Conservation (phyloP, 495 filamentous ascomycete genomes). For the Podospora fimiseda region DNA sequence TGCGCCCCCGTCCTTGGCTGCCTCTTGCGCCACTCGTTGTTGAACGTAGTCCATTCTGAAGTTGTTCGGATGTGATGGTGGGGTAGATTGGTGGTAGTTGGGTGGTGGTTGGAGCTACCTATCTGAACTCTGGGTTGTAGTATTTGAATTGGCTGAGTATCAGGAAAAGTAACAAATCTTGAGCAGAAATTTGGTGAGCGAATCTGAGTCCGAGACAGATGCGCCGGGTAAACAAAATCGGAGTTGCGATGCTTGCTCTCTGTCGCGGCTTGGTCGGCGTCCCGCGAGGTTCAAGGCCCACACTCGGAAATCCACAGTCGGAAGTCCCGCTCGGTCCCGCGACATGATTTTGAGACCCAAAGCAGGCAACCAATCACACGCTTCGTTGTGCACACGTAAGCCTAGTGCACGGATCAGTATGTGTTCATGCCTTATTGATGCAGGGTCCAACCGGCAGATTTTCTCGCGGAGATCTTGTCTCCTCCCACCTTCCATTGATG, state of each 20-base stretch:
- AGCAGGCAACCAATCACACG: neutral
- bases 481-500: neutral
- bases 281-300: neutral
- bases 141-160: no score
- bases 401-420: neutral
- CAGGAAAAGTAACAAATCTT: no score
- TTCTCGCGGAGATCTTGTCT: neutral
- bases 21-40: conserved; percentile 46
- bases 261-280: neutral
- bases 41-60: conserved; percentile 50
- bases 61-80: neutral
- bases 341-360: no score
- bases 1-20: conserved; percentile 23
- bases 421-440: neutral
- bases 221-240: no score
- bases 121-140: no score
- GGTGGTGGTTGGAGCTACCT: no score
- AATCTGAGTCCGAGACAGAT: no score
- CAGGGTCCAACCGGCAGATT: neutral
- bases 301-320: neutral
- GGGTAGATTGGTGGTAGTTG: no score
- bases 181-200: no score
- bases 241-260: no score
- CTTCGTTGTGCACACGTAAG: neutral
- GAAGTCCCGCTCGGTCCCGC: neutral